These are phyloP conservation scores for Grosmannia penicillata DNA, from an alignment of 2,329 filamentous ascomycete genomes.

Conservation along the genomic window DNA sequence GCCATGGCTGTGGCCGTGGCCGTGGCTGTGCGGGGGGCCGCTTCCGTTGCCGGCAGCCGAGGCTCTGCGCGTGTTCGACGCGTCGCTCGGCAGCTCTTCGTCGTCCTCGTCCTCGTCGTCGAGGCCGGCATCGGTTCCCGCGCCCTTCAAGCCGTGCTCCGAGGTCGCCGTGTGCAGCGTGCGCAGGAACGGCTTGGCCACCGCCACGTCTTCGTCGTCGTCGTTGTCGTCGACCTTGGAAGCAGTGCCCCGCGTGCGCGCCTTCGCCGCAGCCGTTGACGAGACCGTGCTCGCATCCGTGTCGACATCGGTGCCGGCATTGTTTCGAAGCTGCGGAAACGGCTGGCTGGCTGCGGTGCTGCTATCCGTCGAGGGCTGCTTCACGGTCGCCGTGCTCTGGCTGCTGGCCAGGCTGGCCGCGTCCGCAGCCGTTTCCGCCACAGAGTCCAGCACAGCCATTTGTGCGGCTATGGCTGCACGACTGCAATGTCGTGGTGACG, in stretches of 20 bases:
- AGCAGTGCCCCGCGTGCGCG: constrained; percentile 10
- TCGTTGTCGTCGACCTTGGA: constrained; percentile 25
- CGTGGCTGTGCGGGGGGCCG: not conserved
- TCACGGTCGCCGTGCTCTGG: constrained; percentile 7
- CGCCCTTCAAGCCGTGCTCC: constrained; percentile 16
- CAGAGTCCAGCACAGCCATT: not conserved
- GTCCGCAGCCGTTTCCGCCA: constrained; percentile 6
- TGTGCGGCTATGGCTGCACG: not conserved
- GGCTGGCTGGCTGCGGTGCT: constrained; percentile 13
- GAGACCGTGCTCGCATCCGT: not conserved
- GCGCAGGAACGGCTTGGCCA: constrained; percentile 42
- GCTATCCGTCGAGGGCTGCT: constrained; percentile 5
- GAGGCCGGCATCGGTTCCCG: constrained; percentile 13
- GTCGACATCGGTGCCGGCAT: constrained; percentile 15
- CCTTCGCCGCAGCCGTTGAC: not conserved
- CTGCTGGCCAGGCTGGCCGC: constrained; percentile 9
- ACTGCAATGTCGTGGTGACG: too few species aligned
- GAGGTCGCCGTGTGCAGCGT: constrained; percentile 39
- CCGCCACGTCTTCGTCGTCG: constrained; percentile 42
- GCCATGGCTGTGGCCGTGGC: not conserved
- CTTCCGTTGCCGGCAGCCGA: not conserved
- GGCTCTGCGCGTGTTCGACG: constrained; percentile 3
- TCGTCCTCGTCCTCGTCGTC: constrained; percentile 16
- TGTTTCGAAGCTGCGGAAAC: constrained; percentile 27
- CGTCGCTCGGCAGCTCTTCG: constrained; percentile 14